Evolutionary conservation across 352 stramenopile species (phyloP).

Genomic region (Pythium biforme): DNA sequence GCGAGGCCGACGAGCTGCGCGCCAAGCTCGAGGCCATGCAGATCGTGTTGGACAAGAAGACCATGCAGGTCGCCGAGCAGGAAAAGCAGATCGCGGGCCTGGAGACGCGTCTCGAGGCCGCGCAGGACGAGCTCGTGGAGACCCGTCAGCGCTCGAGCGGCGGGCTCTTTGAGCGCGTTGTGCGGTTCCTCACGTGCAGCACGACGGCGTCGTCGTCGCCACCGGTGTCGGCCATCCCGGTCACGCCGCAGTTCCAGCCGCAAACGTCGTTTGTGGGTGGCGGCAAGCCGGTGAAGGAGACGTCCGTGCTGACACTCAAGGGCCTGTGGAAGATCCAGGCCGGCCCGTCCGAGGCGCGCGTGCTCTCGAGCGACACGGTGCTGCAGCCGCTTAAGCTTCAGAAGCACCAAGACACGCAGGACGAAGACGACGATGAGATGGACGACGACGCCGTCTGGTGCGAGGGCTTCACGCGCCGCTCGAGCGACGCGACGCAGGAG

Average conservation of each 20-base stretch:
- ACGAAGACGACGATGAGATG: constrained; percentile 14
- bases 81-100: constrained; percentile 55
- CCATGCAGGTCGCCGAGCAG: constrained; percentile 55
- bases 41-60: constrained; percentile 49
- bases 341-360: constrained; percentile 19
- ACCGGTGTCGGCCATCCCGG: constrained; percentile 37
- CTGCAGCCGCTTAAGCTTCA: constrained; percentile 21
- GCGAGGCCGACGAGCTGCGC: constrained; percentile 45
- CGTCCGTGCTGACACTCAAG: constrained; percentile 32
- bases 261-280: constrained; percentile 14
- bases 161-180: constrained; percentile 61
- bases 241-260: constrained; percentile 18
- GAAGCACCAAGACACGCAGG: constrained; percentile 17
- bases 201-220: constrained; percentile 33
- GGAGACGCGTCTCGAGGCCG: constrained; percentile 52
- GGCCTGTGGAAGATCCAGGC: constrained; percentile 30
- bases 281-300: constrained; percentile 20
- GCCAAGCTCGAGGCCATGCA: constrained; percentile 59
- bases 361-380: constrained; percentile 17
- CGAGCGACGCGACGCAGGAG: constrained; percentile 15
- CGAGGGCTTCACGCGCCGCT: constrained; percentile 19
- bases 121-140: constrained; percentile 50
- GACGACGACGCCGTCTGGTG: constrained; percentile 19
- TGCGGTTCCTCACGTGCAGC: constrained; percentile 88
- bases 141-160: constrained; percentile 39